Evolutionary conservation across 257 asterid genomes (phyloP).

Genomic region (Eustoma russellianum): DNA sequence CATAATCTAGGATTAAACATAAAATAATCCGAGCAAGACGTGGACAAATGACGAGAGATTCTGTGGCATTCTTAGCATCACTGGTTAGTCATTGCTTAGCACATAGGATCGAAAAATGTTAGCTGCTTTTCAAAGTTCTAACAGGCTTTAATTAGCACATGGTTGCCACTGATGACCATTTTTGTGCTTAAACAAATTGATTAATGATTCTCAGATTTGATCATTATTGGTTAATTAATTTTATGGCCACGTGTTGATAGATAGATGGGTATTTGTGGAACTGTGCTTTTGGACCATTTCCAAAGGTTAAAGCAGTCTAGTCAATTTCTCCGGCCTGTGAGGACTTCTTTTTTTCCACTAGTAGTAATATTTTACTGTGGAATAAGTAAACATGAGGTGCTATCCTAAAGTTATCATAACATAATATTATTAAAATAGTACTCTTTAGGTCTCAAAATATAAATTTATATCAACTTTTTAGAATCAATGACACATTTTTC

Average conservation of each 20-base stretch:
- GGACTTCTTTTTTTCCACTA: no score
- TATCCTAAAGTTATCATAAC: no score
- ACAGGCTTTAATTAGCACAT: no score
- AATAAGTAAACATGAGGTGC: no score
- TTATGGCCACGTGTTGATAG: constrained; percentile 13
- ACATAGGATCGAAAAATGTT: constrained; percentile 3
- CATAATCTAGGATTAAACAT: constrained; percentile 6
- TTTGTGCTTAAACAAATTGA: constrained; percentile 2
- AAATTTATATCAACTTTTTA: no score
- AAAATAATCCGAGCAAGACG: constrained; percentile 2
- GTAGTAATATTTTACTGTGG: no score
- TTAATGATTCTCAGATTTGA: not conserved
- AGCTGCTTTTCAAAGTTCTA: constrained; percentile 20
- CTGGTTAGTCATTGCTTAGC: constrained; percentile 8
- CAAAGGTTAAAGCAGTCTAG: no score
- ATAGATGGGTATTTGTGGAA: not conserved
- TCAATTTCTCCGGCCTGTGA: no score
- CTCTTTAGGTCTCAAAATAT: no score
- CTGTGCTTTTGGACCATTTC: no score
- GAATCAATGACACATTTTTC: no score
- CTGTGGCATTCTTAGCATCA: constrained; percentile 13
- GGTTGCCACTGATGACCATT: constrained; percentile 27
- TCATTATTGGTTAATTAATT: not conserved
- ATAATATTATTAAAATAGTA: no score
- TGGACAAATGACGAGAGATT: constrained; percentile 3